Percentiles rank a stretch among this genome's conserved stretches.
These are phyloP conservation scores for Raffaelea albimanens DNA, from an alignment of 2,329 filamentous ascomycete species.

Conservation along the genomic window DNA sequence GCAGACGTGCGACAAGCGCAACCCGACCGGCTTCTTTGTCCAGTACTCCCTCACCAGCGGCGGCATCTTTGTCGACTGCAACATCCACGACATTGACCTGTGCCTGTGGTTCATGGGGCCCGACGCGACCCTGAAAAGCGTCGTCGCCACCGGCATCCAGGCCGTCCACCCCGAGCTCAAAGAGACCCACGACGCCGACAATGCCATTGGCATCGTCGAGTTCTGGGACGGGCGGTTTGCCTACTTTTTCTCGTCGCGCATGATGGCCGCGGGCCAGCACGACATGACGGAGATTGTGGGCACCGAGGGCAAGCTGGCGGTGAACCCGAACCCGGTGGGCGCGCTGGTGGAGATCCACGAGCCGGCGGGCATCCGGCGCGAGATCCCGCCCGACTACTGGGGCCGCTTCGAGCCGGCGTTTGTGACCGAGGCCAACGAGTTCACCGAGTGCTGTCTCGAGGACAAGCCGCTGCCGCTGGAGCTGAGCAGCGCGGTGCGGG, in stretches of 20 bases:
- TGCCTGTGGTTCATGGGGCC: slow-evolving; percentile 4
- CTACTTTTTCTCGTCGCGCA: slow-evolving; percentile 4
- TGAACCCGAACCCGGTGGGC: slow-evolving; percentile 4
- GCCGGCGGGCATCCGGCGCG: background rate
- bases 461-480: background rate
- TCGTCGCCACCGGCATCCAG: background rate
- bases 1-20: slow-evolving; percentile 5
- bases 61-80: slow-evolving; percentile 7
- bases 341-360: slow-evolving; percentile 3
- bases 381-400: slow-evolving; percentile 4
- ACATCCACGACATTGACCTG: slow-evolving; percentile 7
- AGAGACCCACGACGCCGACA: slow-evolving; percentile 2
- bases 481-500: background rate
- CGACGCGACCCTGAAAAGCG: background rate
- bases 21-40: slow-evolving; percentile 4
- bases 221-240: slow-evolving; percentile 4
- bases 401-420: slow-evolving; percentile 4
- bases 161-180: slow-evolving; percentile 3
- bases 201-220: slow-evolving; percentile 5
- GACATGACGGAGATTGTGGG: slow-evolving; percentile 7
- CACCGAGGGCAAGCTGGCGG: slow-evolving; percentile 1
- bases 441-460: slow-evolving; percentile 2
- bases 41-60: background rate
- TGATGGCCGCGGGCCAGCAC: slow-evolving; percentile 5
- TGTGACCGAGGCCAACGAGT: slow-evolving; percentile 5